These are phyloP conservation scores for Macrophomina phaseolina DNA, from an alignment of 2,329 filamentous ascomycete genomes.

Conservation along the genomic window DNA sequence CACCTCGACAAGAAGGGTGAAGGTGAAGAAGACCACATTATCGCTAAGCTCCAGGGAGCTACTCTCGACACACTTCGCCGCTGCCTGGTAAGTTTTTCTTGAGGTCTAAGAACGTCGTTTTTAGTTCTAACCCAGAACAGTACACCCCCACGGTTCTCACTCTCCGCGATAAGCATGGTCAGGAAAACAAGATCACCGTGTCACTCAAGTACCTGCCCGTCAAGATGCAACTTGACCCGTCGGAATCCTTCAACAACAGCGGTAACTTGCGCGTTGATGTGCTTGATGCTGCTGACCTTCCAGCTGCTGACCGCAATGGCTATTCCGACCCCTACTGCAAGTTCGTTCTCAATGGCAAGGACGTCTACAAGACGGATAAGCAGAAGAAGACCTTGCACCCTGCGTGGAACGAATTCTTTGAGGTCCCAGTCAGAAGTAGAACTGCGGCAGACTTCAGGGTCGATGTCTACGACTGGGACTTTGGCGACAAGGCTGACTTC, in stretches of 20 bases:
- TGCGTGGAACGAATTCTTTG: conserved; percentile 95
- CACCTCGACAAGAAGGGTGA: conserved; percentile 76
- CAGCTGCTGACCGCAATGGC: conserved; percentile 91
- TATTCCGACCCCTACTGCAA: conserved; percentile 98
- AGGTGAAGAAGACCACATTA: conserved; percentile 71
- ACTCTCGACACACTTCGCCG: conserved; percentile 88
- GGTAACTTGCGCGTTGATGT: conserved; percentile 93
- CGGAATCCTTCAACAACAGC: conserved; percentile 99
- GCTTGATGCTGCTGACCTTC: conserved; percentile 84
- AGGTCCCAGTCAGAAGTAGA: conserved; percentile 79
- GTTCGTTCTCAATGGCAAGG: conserved; percentile 86
- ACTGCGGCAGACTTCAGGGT: conserved; percentile 83
- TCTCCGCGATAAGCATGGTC: conserved; percentile 78
- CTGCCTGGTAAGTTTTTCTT: conserved; percentile 59
- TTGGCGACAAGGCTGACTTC: conserved; percentile 91
- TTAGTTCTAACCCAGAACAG: neutral
- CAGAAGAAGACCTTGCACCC: conserved; percentile 97
- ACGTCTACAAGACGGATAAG: conserved; percentile 92
- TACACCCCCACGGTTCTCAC: conserved; percentile 88
- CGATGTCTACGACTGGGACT: conserved; percentile 94
- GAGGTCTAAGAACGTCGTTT: conserved; percentile 53
- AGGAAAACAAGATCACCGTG: conserved; percentile 80
- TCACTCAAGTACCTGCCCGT: conserved; percentile 95
- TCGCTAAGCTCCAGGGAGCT: conserved; percentile 83
- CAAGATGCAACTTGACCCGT: conserved; percentile 90